Evolutionary conservation across 805 yeast species (phyloP).

Genomic region (Candida ficus): DNA sequence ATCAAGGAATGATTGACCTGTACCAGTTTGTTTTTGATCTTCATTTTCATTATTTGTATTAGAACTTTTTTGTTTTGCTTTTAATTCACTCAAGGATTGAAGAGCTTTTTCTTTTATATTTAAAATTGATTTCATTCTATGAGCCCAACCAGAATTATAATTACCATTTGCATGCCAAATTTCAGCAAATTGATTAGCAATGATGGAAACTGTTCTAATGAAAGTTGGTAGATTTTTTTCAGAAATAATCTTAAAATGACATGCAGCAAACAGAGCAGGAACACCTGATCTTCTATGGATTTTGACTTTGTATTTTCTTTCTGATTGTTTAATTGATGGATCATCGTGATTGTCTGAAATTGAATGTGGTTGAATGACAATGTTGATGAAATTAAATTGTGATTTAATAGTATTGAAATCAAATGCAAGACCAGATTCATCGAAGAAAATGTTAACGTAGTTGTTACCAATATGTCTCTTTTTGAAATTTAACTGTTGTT

Average conservation of each 20-base stretch:
- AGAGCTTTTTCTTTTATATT: slow-evolving; percentile 29
- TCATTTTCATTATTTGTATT: slow-evolving; percentile 5
- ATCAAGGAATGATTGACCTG: slow-evolving; percentile 22
- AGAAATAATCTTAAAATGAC: slow-evolving; percentile 67
- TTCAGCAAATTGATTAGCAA: slow-evolving; percentile 67
- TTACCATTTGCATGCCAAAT: slow-evolving; percentile 64
- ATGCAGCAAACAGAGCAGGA: slow-evolving; percentile 71
- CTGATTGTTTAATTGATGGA: slow-evolving; percentile 15
- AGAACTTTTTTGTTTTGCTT: slow-evolving; percentile 6
- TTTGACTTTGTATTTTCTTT: slow-evolving; percentile 53
- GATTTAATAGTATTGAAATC: slow-evolving; percentile 66
- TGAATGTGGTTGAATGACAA: slow-evolving; percentile 67
- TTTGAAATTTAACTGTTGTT: slow-evolving; percentile 42
- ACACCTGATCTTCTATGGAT: slow-evolving; percentile 61
- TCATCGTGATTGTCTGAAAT: slow-evolving; percentile 16
- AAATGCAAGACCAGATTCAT: slow-evolving; percentile 65
- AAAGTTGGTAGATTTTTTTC: slow-evolving; percentile 55
- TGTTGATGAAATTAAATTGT: slow-evolving; percentile 78
- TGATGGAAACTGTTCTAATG: slow-evolving; percentile 59
- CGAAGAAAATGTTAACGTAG: slow-evolving; percentile 74
- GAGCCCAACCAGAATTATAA: slow-evolving; percentile 62
- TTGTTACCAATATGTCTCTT: slow-evolving; percentile 86
- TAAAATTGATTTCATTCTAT: slow-evolving; percentile 53
- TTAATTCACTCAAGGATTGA: slow-evolving; percentile 12
- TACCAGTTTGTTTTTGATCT: slow-evolving; percentile 12